Conservation (phyloP, 352 stramenopile species). For the Globisporangium polare region DNA sequence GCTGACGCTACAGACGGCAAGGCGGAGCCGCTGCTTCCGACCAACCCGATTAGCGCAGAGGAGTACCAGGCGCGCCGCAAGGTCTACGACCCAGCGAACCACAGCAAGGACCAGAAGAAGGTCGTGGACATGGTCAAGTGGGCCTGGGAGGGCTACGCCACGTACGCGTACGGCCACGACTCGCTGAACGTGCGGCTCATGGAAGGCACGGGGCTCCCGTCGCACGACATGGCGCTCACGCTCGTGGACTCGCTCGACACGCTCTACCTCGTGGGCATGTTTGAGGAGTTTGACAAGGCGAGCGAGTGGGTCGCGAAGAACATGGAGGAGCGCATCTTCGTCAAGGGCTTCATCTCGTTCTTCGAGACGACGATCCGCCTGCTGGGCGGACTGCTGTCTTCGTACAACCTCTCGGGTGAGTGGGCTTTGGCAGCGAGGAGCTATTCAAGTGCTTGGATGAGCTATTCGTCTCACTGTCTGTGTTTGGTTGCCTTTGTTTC, state of each 20-base stretch:
- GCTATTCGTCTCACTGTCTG: not conserved
- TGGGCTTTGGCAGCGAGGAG: not conserved
- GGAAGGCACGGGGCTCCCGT: slow-evolving; percentile 43
- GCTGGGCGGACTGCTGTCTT: slow-evolving; percentile 64
- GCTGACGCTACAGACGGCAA: not conserved
- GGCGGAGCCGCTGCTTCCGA: slow-evolving; percentile 22
- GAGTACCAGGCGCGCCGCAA: slow-evolving; percentile 34
- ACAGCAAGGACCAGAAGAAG: slow-evolving; percentile 55
- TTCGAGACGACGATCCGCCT: slow-evolving; percentile 83
- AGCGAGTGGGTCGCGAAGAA: slow-evolving; percentile 61
- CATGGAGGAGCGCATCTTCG: slow-evolving; percentile 66
- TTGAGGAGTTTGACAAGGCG: slow-evolving; percentile 70
- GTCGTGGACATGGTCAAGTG: slow-evolving; percentile 65
- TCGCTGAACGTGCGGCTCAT: slow-evolving; percentile 65
- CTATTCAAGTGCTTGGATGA: not conserved
- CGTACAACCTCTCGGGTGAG: slow-evolving; percentile 58
- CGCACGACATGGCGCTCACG: slow-evolving; percentile 75
- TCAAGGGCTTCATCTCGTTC: slow-evolving; percentile 58
- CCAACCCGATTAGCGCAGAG: slow-evolving; percentile 19
- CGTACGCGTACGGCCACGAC: slow-evolving; percentile 66
- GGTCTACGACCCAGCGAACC: slow-evolving; percentile 39
- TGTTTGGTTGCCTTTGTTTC: not conserved
- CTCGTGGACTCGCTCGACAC: slow-evolving; percentile 79
- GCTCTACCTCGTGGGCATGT: slow-evolving; percentile 70
- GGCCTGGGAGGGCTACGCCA: slow-evolving; percentile 79